Base-by-base conservation (phyloP, 2,329 filamentous ascomycete genomes). In the Diplocarpon rosae region DNA sequence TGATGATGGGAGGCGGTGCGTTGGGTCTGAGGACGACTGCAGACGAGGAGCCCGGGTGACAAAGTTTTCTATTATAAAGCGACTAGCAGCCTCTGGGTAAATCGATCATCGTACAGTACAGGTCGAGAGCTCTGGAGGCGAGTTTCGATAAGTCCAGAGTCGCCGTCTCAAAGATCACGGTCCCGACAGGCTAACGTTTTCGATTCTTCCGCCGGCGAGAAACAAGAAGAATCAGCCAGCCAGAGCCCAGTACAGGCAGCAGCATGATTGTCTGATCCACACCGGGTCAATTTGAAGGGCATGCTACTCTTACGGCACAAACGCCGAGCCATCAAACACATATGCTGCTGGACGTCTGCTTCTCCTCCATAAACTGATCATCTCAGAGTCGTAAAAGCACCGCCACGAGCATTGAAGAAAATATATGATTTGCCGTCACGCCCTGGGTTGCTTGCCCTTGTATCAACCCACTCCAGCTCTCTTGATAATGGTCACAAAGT, bases 21-120 rank as follows among this genome's bases (percentile, higher is more conserved):
- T 49, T 59, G 53, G 55, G 57, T 55, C 56, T 57, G 51, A 47
- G 44, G 42, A 47, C 57, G 58, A 57, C 58, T 59, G 45, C 32
- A 54, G 54, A 43, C 31, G 27, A 55, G 39, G 38, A 52, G 37
- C 43, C 32, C 29, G 7, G 40, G 42, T 28, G 14, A 33, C 27
- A 39, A 36, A 41, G 16, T 48, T 45, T 40, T 50, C 52, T 56
- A 53, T 52, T 54, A 56, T 24, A 24, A 24, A 7, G 20, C 20
- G 3, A 4, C 7, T 46, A 43, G 24, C 15, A 43, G 34, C 35
- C 48, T 40, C 37, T 15, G 37, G 38, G 42, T 34, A n/a, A n/a
- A 44, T 45, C 46, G 46, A 53, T 51, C 49, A 32, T 45, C 47
- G 38, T 34, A 29, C 20, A 32, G 24, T 24, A 24, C 7, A 3